Evolutionary conservation across 163 green algal genomes (phyloP).

Genomic region (Smithsoniella earleae): DNA sequence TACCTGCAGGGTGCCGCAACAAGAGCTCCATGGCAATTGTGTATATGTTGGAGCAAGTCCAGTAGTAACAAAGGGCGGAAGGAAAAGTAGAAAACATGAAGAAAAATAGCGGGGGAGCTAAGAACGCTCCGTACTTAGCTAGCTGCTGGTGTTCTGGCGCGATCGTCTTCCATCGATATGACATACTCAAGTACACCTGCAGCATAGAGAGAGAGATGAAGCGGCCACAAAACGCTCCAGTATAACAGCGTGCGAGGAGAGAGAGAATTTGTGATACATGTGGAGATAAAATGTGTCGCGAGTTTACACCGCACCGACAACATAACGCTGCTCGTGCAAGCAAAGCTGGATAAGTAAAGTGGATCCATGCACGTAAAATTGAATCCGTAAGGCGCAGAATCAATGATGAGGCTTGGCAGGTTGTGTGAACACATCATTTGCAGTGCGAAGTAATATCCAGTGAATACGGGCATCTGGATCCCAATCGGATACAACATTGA

Average conservation of each 20-base stretch:
- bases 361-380: neutral
- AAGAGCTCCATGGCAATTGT: constrained; percentile 15
- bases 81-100: constrained; percentile 9
- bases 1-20: neutral
- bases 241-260: too few species aligned
- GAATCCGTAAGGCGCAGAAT: neutral
- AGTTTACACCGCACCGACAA: neutral
- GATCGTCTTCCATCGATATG: neutral
- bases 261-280: too few species aligned
- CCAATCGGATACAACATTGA: neutral
- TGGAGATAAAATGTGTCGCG: too few species aligned
- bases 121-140: neutral
- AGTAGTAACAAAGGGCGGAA: constrained; percentile 16
- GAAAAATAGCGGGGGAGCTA: neutral
- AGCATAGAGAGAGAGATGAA: too few species aligned
- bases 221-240: too few species aligned
- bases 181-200: constrained; percentile 27
- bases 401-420: constrained; percentile 7
- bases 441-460: constrained; percentile 30
- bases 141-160: neutral
- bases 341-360: neutral
- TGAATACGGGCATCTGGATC: constrained; percentile 9
- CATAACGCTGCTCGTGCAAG: neutral
- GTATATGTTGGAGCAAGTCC: constrained; percentile 29
- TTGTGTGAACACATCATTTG: neutral